Base-by-base conservation (phyloP, 225 moss, liverwort and hornwort species). In the Sphagnum tenellum region DNA sequence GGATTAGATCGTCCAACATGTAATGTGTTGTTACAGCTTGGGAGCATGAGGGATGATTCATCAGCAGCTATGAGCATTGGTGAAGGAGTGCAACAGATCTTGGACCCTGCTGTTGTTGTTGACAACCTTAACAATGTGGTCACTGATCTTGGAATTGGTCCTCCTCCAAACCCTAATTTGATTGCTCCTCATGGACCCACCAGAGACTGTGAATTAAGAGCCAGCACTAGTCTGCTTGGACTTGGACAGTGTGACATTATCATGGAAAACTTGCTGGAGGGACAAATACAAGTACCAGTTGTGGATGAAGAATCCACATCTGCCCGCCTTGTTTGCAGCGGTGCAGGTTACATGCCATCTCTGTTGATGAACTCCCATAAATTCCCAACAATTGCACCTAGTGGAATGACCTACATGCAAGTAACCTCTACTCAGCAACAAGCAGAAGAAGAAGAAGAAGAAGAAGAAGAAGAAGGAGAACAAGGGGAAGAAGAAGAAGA, bases 221-320 rank as follows among this genome's bases (percentile, higher is more conserved):
- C 64, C 49, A 67, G 55, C 29, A 29, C 29, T 55, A 78, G 76
- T 66, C 59, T 71, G 59, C 59, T 92, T 45, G 91, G 86, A 47
- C 88, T 89, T 46, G 86, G 77, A 4, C 89, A 85, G 48, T 78
- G 87, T 4, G 82, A 73, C 29, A 29, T 29, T 29, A 56, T 7
- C 12, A 51, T 9, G 13, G 45, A 49, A 11, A 48, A 12, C 57
- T 76, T 70, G 48, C 59, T 64, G 74, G 52, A 72, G 61, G 72
- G 76, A 49, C 52, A 68, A 80, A 54, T 78, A 88, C 47, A 29
- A 29, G 29, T 29, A 29, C 96, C 92, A 8, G 87, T 96, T 9
- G 78, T 96, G 11, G 98, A 98, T 9, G 98, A 98, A 82, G 98
- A 93, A 44, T 98, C 98, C n/a, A 90, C 93, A 3, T 93, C 98